phyloP scores from a whole-genome alignment of 208 protist species.

The Tetramitus jugosus region DNA sequence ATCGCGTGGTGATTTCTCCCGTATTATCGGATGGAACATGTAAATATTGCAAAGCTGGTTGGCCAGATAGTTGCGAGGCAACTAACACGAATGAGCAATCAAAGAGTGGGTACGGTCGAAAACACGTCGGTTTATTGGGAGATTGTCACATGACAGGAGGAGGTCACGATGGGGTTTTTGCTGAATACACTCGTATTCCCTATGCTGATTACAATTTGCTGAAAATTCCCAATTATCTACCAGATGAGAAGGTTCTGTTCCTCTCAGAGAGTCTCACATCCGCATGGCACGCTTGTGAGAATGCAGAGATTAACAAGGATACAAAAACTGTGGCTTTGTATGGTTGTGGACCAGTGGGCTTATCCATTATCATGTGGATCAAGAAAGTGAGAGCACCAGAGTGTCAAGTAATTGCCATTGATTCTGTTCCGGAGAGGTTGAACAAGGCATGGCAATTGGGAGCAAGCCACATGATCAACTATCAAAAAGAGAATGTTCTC shows the following conservation, averaged over 20 bases:
- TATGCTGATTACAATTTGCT: constrained; percentile 37
- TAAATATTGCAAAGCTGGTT: constrained; percentile 37
- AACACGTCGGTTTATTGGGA: constrained; percentile 36
- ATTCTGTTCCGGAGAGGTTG: constrained; percentile 33
- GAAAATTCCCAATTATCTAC: background rate
- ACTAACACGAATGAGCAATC: constrained; percentile 36
- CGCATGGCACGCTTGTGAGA: background rate
- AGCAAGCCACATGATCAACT: constrained; percentile 35
- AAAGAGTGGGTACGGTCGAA: constrained; percentile 38
- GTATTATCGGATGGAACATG: constrained; percentile 38
- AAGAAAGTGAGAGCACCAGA: constrained; percentile 27
- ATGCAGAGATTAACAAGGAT: background rate
- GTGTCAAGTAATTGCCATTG: constrained; percentile 35
- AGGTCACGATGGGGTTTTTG: constrained; percentile 30
- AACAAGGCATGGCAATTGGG: constrained; percentile 25
- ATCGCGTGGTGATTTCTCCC: constrained; percentile 31
- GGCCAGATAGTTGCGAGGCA: background rate
- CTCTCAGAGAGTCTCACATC: background rate
- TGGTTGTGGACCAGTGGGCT: constrained; percentile 37
- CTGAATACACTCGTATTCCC: constrained; percentile 38
- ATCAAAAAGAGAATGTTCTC: constrained; percentile 31
- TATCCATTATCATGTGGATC: constrained; percentile 28
- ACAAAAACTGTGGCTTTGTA: constrained; percentile 29
- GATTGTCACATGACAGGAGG: constrained; percentile 38
- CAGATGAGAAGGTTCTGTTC: background rate